phyloP scores from a whole-genome alignment of 1,139 yeast species.

The Kurtzmaniella quercitrusa region DNA sequence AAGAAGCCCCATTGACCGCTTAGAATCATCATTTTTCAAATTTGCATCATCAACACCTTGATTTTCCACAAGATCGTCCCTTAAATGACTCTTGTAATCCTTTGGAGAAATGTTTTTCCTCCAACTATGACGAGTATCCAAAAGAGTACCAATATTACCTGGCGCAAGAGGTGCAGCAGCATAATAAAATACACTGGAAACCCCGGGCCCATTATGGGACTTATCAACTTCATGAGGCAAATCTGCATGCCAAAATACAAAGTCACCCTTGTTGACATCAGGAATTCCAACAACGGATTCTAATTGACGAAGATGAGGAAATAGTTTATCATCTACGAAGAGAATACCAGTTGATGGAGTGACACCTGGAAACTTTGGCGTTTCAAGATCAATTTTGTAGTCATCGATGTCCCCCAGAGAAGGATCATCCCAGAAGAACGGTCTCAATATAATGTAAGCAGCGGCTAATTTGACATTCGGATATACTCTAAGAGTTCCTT shows the following conservation, averaged over 20 bases:
- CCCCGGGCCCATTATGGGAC: constrained; percentile 22
- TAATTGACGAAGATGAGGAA: constrained; percentile 15
- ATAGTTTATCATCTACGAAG: constrained; percentile 12
- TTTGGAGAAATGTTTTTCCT: constrained; percentile 12
- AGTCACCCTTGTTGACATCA: constrained; percentile 23
- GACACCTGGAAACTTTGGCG: constrained; percentile 22
- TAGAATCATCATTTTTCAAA: constrained; percentile 17
- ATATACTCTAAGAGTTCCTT: constrained; percentile 29
- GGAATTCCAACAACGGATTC: constrained; percentile 17
- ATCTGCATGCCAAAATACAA: constrained; percentile 39
- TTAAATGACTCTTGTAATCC: constrained; percentile 13
- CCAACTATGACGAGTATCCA: constrained; percentile 12
- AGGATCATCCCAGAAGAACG: constrained; percentile 23
- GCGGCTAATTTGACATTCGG: constrained; percentile 25
- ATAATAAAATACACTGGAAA: constrained; percentile 29
- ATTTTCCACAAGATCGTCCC: constrained; percentile 9
- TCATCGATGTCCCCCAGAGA: constrained; percentile 10
- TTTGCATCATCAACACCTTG: constrained; percentile 15
- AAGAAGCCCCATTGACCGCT: constrained; percentile 20
- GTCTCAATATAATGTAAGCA: constrained; percentile 30
- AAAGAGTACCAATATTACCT: constrained; percentile 11
- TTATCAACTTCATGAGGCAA: constrained; percentile 31
- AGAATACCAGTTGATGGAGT: constrained; percentile 25
- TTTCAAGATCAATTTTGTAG: constrained; percentile 14
- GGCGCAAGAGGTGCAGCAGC: constrained; percentile 6